phyloP scores from a whole-genome alignment of 345 rosid genomes.

The Pistacia atlantica region DNA sequence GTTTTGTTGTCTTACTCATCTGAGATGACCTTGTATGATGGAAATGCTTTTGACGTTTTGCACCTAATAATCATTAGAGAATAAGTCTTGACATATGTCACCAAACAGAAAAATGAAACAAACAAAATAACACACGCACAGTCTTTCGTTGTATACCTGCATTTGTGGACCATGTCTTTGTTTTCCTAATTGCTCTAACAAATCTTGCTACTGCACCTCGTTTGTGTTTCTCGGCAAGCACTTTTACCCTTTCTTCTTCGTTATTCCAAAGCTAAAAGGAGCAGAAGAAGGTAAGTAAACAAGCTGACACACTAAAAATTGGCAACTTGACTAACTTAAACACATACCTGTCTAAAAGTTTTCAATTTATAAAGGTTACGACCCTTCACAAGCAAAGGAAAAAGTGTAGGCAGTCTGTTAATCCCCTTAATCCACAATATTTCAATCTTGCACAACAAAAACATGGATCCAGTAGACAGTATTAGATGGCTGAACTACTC shows the following conservation, averaged over 20 bases:
- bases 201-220: slow-evolving; percentile 66
- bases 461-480: slow-evolving; percentile 18
- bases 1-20: slow-evolving; percentile 29
- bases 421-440: slow-evolving; percentile 65
- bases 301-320: slow-evolving; percentile 5
- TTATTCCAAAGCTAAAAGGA: slow-evolving; percentile 47
- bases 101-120: not conserved
- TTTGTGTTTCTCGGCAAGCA: slow-evolving; percentile 62
- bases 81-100: slow-evolving; percentile 1
- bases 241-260: slow-evolving; percentile 49
- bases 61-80: slow-evolving; percentile 35
- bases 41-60: slow-evolving; percentile 38
- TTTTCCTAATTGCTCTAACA: slow-evolving; percentile 39
- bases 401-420: slow-evolving; percentile 52
- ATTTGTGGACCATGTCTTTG: slow-evolving; percentile 31
- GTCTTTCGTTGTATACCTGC: slow-evolving; percentile 25
- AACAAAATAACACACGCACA: slow-evolving; percentile 5
- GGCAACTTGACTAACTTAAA: not conserved
- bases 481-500: slow-evolving; percentile 11
- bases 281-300: slow-evolving; percentile 15
- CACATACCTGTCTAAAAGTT: slow-evolving; percentile 56
- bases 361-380: slow-evolving; percentile 61
- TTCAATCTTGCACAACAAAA: slow-evolving; percentile 50
- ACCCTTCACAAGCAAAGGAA: slow-evolving; percentile 69
- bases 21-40: slow-evolving; percentile 27